These are phyloP conservation scores for Boletus speciosus DNA, from an alignment of 768 basidiomycete genomes.

Conservation along the genomic window DNA sequence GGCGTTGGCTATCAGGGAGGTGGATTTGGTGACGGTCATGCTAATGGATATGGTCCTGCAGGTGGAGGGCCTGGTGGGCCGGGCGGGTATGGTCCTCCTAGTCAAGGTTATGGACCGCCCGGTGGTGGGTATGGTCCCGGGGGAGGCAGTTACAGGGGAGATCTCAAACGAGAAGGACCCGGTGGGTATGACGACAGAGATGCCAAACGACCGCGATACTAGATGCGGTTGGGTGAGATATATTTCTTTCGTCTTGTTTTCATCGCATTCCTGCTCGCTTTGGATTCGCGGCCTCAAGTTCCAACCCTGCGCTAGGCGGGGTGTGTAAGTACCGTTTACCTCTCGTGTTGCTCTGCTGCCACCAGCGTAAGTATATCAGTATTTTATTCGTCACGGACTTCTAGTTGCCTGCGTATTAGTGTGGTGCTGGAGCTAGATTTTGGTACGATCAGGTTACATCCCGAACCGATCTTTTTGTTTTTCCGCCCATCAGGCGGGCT, in stretches of 20 bases:
- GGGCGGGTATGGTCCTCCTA: slow-evolving; percentile 41
- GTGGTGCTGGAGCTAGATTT: slow-evolving; percentile 4
- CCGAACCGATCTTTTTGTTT: background rate
- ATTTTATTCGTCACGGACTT: slow-evolving; percentile 24
- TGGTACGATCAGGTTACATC: slow-evolving; percentile 3
- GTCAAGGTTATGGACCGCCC: slow-evolving; percentile 42
- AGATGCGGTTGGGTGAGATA: slow-evolving; percentile 40
- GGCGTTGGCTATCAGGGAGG: slow-evolving; percentile 70
- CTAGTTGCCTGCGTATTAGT: slow-evolving; percentile 5
- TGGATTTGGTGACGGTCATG: slow-evolving; percentile 51
- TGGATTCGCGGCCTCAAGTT: slow-evolving; percentile 24
- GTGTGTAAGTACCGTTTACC: slow-evolving; percentile 33
- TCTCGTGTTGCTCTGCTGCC: slow-evolving; percentile 26
- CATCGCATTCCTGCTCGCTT: slow-evolving; percentile 21
- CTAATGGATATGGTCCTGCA: slow-evolving; percentile 54
- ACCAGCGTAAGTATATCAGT: slow-evolving; percentile 36
- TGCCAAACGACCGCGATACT: slow-evolving; percentile 78
- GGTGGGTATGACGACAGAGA: slow-evolving; percentile 83
- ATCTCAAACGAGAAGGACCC: slow-evolving; percentile 72
- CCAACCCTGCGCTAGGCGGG: slow-evolving; percentile 28
- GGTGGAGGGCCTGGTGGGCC: slow-evolving; percentile 40
- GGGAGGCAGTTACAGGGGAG: slow-evolving; percentile 61
- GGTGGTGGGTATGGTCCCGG: slow-evolving; percentile 43
- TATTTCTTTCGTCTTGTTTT: slow-evolving; percentile 26
- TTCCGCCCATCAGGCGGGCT: background rate